phyloP scores from a whole-genome alignment of 2,329 filamentous ascomycete genomes.

The Fusarium protoensiforme region DNA sequence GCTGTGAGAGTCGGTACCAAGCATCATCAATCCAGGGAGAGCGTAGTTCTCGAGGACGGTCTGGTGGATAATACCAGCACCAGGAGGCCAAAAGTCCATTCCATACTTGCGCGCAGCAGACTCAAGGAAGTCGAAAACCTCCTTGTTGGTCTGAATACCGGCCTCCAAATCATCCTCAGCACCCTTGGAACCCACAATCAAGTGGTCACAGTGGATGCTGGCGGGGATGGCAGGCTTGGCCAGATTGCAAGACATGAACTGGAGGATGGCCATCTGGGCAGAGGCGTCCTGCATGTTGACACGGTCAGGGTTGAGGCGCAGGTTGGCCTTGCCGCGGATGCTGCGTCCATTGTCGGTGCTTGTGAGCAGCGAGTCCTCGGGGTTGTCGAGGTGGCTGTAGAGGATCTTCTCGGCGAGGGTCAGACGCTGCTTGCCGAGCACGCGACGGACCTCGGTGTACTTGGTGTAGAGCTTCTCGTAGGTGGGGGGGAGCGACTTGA shows the following conservation, averaged over 20 bases:
- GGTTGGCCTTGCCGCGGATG: conserved; percentile 87
- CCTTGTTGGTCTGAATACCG: conserved; percentile 91
- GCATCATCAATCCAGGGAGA: conserved; percentile 97
- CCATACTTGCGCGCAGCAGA: conserved; percentile 91
- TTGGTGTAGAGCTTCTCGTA: conserved; percentile 85
- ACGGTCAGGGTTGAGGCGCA: conserved; percentile 96
- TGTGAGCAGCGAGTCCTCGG: conserved; percentile 86
- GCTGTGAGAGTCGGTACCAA: conserved; percentile 96
- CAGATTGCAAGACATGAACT: conserved; percentile 98
- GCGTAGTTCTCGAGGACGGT: conserved; percentile 98
- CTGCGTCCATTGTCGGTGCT: conserved; percentile 85
- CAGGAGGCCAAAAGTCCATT: conserved; percentile 95
- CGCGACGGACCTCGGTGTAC: conserved; percentile 77
- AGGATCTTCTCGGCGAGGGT: conserved; percentile 98
- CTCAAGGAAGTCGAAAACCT: conserved; percentile 98
- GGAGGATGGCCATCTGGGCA: conserved; percentile 96
- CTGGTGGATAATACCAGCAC: conserved; percentile 96
- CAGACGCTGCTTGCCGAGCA: conserved; percentile 75
- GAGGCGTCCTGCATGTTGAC: conserved; percentile 99
- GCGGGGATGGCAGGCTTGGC: conserved; percentile 91
- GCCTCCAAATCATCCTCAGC: conserved; percentile 86
- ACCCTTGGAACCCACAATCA: conserved; percentile 95
- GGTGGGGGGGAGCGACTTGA: conserved; percentile 68
- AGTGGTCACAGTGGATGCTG: conserved; percentile 98
- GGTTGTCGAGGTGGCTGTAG: conserved; percentile 92